phyloP scores from a whole-genome alignment of 495 filamentous ascomycete genomes.

The Trichoderma orchidacearum region DNA sequence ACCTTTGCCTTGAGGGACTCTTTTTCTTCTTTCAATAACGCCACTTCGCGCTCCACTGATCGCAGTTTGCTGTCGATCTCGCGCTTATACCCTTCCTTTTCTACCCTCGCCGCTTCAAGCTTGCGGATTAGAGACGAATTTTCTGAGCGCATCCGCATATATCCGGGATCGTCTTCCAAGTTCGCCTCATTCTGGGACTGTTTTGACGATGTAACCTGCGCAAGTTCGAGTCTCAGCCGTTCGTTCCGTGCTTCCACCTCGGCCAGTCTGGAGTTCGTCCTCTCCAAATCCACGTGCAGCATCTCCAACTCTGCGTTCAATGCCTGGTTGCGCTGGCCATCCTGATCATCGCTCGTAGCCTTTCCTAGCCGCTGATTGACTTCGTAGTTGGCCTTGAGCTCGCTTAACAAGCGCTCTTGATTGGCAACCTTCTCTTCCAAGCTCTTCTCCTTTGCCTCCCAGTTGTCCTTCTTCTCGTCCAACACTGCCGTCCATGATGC shows the following conservation, averaged over 20 bases:
- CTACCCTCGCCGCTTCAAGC: constrained; percentile 66
- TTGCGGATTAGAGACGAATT: constrained; percentile 82
- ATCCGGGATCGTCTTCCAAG: constrained; percentile 77
- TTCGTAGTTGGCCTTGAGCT: constrained; percentile 94
- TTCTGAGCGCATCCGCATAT: constrained; percentile 75
- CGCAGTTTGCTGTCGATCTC: constrained; percentile 59
- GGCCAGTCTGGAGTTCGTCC: constrained; percentile 72
- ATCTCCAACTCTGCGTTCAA: constrained; percentile 88
- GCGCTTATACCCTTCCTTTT: constrained; percentile 65
- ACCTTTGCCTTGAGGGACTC: constrained; percentile 64
- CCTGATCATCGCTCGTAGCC: constrained; percentile 44
- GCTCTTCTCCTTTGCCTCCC: constrained; percentile 85
- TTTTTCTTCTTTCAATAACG: constrained; percentile 50
- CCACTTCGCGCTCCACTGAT: constrained; percentile 58
- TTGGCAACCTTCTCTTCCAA: constrained; percentile 88
- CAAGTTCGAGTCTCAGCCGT: constrained; percentile 78
- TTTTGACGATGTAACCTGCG: constrained; percentile 68
- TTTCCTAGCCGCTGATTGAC: constrained; percentile 81
- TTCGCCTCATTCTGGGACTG: constrained; percentile 39
- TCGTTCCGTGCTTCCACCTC: constrained; percentile 94
- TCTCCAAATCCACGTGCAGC: constrained; percentile 78
- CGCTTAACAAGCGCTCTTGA: constrained; percentile 83
- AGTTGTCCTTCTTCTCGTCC: constrained; percentile 89
- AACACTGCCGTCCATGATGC: constrained; percentile 84
- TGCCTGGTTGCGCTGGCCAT: constrained; percentile 42